Base-by-base conservation (phyloP, 768 basidiomycete genomes). In the Boletus bicolor region DNA sequence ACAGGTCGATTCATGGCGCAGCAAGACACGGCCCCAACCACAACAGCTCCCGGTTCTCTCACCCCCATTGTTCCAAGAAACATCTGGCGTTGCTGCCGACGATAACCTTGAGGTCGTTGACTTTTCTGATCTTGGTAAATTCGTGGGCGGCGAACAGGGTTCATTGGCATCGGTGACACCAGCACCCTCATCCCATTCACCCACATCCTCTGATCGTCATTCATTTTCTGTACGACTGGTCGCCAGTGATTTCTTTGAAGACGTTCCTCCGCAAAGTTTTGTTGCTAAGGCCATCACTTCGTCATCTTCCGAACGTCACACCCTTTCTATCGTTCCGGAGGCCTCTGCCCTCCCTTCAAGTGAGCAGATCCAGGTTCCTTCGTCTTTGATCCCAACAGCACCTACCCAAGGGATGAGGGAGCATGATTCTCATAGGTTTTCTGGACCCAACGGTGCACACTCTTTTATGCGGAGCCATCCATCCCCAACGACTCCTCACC, bases 71-170 rank as follows among this genome's bases (percentile, higher is more conserved):
- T 63, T 79, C 10, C 68, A 71, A 28, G 71, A 66, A 37, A 57
- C 68, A 10, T 57, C 87, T n/a, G 72, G 73, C 17, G 70, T 76
- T 41, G 70, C 72, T 51, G 69, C 77, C 5, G 82, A 79, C 21
- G 87, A 86, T 61, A 80, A 84, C 52, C 77, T 91, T 4, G 89
- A 91, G 63, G 80, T 88, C n/a, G 81, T 93, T 7, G 89, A 92
- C 64, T 93, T 91, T 61, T 80, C 81, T 3, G 89, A 93, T 45
- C 76, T 91, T 67, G 87, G 77, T 42, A 86, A 82, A 72, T 82
- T 92, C 56, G 76, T 88, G 11, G 84, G 81, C 30, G 73, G 73
- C 45, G 70, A 70, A 30, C 49, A 66, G 14, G 30, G 53, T 37
- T 49, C 50, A 30, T 44, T 51, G 44, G 17, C 39, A 21, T 53